A percentile compares a stretch with the other conserved stretches of the same genome.
Evolutionary conservation across 768 basidiomycete species (phyloP).

Genomic region (Amanita fuliginea): DNA sequence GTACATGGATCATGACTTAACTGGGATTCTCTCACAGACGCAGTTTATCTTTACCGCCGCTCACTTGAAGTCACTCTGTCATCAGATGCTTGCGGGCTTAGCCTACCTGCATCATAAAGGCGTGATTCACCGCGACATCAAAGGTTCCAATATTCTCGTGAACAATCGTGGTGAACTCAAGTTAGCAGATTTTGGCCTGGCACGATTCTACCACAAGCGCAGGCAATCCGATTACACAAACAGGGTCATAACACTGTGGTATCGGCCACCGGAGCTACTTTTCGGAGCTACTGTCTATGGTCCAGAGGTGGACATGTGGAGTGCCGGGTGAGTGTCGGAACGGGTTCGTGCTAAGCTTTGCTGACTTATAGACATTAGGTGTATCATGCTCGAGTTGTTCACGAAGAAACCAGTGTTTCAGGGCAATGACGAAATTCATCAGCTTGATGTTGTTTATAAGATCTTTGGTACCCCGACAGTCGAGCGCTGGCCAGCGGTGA

Average conservation of each 20-base stretch:
- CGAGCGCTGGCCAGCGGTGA: slow-evolving; percentile 74
- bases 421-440: slow-evolving; percentile 95
- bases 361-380: slow-evolving; percentile 36
- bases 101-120: slow-evolving; percentile 93
- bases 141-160: slow-evolving; percentile 95
- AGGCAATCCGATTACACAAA: slow-evolving; percentile 95
- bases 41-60: slow-evolving; percentile 78
- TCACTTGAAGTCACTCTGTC: slow-evolving; percentile 90
- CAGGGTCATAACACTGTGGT: slow-evolving; percentile 97
- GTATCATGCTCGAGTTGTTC: slow-evolving; percentile 97
- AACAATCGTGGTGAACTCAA: slow-evolving; percentile 90
- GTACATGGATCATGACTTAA: slow-evolving; percentile 98
- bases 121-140: slow-evolving; percentile 97
- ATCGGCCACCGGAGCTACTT: slow-evolving; percentile 89
- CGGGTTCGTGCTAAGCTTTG: neutral
- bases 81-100: slow-evolving; percentile 91
- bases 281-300: slow-evolving; percentile 96
- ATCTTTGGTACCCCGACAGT: slow-evolving; percentile 82
- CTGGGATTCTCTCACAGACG: slow-evolving; percentile 85
- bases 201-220: slow-evolving; percentile 90
- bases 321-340: slow-evolving; percentile 67
- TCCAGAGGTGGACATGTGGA: slow-evolving; percentile 99
- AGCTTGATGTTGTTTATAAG: slow-evolving; percentile 87
- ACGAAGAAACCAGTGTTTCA: slow-evolving; percentile 96
- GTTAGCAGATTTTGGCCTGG: slow-evolving; percentile 94